Percentiles rank a stretch among this genome's conserved stretches.
phyloP scores from a whole-genome alignment of 2,329 filamentous ascomycete genomes.

The Sporothrix luriei region DNA sequence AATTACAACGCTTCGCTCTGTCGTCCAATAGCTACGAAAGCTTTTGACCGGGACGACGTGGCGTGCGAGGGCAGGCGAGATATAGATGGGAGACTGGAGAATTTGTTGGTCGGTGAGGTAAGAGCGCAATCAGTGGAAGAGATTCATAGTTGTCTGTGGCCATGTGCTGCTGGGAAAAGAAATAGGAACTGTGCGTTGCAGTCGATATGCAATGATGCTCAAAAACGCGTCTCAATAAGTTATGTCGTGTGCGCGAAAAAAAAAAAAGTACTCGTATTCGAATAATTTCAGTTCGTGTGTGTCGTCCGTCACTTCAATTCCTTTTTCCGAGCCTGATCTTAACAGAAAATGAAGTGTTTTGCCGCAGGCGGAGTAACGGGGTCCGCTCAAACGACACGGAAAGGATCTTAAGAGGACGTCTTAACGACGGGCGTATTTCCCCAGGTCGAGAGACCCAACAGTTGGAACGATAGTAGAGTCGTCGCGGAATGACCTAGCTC shows the following conservation, averaged over 20 bases:
- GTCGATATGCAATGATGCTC: background rate
- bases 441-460: background rate
- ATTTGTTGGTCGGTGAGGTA: background rate
- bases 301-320: conserved; percentile 6
- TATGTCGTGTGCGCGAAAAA: conserved; percentile 8
- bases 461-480: background rate
- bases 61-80: conserved; percentile 31
- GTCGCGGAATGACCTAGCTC: background rate
- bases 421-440: conserved; percentile 22
- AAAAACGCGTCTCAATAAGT: conserved; percentile 5
- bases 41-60: conserved; percentile 31
- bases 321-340: conserved; percentile 16
- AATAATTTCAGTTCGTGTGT: background rate
- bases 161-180: background rate
- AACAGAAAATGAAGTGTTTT: conserved; percentile 6
- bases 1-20: conserved; percentile 26
- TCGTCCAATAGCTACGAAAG: conserved; percentile 27
- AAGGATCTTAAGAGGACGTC: conserved; percentile 20
- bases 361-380: conserved; percentile 20
- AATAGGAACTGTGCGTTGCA: background rate
- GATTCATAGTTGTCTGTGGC: conserved; percentile 42
- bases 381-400: conserved; percentile 23
- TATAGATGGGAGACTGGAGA: background rate
- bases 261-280: background rate
- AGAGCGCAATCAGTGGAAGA: conserved; percentile 39